Evolutionary conservation across 106 monocot genomes (phyloP), one percentile per base, ranked within the genome.

Genomic region (Xerophyta viscosa): DNA sequence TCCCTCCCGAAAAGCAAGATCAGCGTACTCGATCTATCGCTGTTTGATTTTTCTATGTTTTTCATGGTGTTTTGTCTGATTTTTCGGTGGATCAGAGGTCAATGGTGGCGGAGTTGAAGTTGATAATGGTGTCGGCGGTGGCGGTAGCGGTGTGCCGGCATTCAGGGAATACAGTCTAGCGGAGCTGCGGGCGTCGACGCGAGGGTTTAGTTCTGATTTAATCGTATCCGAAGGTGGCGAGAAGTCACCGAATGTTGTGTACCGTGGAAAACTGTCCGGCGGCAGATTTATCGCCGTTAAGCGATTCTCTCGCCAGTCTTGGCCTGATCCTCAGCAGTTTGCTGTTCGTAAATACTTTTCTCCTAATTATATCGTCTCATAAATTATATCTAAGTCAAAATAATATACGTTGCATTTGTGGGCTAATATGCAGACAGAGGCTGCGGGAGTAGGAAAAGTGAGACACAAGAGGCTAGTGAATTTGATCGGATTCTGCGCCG

Each of bases 251-350:
- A 91, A 91, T 48, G 84, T 81, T 25, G 90, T 91, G 24, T 91
- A 91, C 71, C 60, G 66, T 14, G 96, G 88, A 17, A 69, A 84
- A 29, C 78, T 96, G 20, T 88, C 85, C 11, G 82, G 71, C 17
- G 81, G 79, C 39, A 70, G 66, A 11, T 33, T 89, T 23, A 71
- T 96, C 33, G 96, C 96, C 31, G 70, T 96, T 30, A 96, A 96
- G 71, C 71, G 96, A 17, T 96, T 96, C 63, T 89, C 96, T 25
- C 75, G 58, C 52, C 88, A 73, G 50, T 88, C 96, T 9, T 96
- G 96, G 96, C 96, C 89, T n/a, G 96, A 98, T 44, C 85, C 89
- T 27, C 84, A 86, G 48, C 96, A 98, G 89, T 98, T 98, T 46
- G 76, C 77, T 67, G 96, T 98, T 31, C 8, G 75, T 48, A 17